A percentile compares a stretch with the other conserved stretches of the same genome.
These are phyloP conservation scores for Penicillium ochrochloron DNA, from an alignment of 495 filamentous ascomycete species.

Conservation along the genomic window DNA sequence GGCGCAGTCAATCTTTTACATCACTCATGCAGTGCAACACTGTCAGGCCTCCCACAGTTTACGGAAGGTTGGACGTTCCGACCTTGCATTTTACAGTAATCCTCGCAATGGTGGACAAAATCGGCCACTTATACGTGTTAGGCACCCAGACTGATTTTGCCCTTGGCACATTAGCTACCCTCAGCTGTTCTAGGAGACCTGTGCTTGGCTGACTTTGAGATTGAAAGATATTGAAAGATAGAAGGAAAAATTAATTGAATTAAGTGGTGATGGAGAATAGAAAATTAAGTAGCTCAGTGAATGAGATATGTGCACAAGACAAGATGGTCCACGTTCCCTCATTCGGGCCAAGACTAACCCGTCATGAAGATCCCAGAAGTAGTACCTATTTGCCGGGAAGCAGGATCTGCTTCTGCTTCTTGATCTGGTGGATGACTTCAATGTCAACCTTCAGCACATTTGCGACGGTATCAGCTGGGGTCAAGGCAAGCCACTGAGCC, in stretches of 20 bases:
- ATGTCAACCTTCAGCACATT: slow-evolving; percentile 61
- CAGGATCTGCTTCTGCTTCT: slow-evolving; percentile 68
- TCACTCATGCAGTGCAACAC: neutral
- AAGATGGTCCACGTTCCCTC: neutral
- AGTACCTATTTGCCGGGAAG: slow-evolving; percentile 21
- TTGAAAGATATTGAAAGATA: neutral
- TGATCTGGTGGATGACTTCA: slow-evolving; percentile 57
- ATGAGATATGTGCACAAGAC: neutral
- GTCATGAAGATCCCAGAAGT: neutral
- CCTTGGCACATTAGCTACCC: neutral
- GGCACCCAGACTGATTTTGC: neutral
- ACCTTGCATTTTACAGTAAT: neutral
- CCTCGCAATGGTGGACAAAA: too few relatives aligned
- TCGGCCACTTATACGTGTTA: neutral
- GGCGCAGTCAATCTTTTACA: neutral
- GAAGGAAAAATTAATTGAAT: neutral
- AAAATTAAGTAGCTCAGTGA: slow-evolving; percentile 2
- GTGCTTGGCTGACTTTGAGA: neutral
- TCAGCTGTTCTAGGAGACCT: neutral
- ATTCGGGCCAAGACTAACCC: neutral
- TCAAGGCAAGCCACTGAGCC: slow-evolving; percentile 68
- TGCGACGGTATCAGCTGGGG: slow-evolving; percentile 62
- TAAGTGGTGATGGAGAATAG: slow-evolving; percentile 4
- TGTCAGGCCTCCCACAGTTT: neutral
- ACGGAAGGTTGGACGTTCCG: neutral